Base-by-base conservation (phyloP, 2,329 filamentous ascomycete genomes). In the Pestalotiopsis sp. region DNA sequence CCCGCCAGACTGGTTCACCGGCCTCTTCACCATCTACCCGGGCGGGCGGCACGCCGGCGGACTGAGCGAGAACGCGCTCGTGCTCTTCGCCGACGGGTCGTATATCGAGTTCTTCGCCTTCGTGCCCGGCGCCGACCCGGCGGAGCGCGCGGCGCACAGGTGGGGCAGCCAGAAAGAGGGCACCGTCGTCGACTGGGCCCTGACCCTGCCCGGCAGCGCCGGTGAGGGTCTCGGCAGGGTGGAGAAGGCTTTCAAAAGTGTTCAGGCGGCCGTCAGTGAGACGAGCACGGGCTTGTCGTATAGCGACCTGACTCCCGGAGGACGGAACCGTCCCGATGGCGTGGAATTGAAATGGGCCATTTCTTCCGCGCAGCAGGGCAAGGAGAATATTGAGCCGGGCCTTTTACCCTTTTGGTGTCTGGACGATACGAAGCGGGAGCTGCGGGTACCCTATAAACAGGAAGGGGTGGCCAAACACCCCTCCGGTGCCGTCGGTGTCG, bases 61-160 rank as follows among this genome's bases (percentile, higher is more conserved):
- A 14, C 81, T 81, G 72, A 92, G 86, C 1, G 86, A 84, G 70
- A 92, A 92, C 79, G 86, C 85, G 58, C 85, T 92, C 20, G 85
- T 92, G 23, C 79, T 91, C 14, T 86, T 93, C 69, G 74, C 81
- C 31, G 90, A 92, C 72, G 90, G 90, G 38, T 85, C 85, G 25
- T 92, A 92, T 78, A 80, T 93, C 66, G 90, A 93, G 75, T 80
- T 92, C 64, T 90, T 92, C 69, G 85, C 88, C 52, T 92, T 92
- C 75, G 80, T 88, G 63, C 76, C 86, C 23, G 83, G 77, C 11
- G 71, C 79, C 36, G 78, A 81, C 23, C 79, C 78, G 0, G 79
- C 80, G 4, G 73, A 77, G 6, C 82, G 85, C 3, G 74, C 74
- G 5, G 78, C 79, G 1, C 89, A 92, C 73, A 86, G 86, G 74